Conservation (phyloP, 2,329 filamentous ascomycete species). For the Orbilia blumenaviensis region DNA sequence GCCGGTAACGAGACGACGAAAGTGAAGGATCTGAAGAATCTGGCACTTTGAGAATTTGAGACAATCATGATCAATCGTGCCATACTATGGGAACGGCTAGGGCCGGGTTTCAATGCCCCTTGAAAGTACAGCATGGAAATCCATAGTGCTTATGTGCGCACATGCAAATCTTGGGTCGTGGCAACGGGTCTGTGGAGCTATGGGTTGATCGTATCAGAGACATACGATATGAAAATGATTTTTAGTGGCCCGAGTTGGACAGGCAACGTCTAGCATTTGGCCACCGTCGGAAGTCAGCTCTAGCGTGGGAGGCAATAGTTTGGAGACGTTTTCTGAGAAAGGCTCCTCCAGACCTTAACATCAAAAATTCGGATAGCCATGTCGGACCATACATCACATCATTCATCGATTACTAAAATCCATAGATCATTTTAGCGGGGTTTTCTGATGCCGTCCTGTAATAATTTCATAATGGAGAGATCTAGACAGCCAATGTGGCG, state of each 20-base stretch:
- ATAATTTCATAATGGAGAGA: slow-evolving; percentile 10
- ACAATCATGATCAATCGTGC: background rate
- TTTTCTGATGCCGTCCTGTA: background rate
- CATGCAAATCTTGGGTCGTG: background rate
- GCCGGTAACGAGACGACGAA: background rate
- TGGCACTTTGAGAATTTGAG: background rate
- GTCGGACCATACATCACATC: background rate
- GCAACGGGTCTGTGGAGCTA: background rate
- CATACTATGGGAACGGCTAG: background rate
- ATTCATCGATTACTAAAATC: background rate
- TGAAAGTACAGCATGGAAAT: no score
- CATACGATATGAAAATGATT: background rate
- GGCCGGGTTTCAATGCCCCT: background rate
- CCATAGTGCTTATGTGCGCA: no score
- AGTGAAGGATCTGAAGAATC: background rate
- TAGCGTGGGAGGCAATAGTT: background rate
- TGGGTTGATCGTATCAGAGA: background rate
- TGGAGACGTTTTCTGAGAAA: background rate
- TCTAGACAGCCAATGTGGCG: background rate
- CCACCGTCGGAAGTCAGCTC: background rate
- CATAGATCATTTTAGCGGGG: background rate
- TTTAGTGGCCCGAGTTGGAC: background rate
- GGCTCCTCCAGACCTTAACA: background rate
- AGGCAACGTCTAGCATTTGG: background rate
- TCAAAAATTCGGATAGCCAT: background rate